phyloP scores from a whole-genome alignment of 164 flowering plant genomes.

The Aristolochia fimbriata region DNA sequence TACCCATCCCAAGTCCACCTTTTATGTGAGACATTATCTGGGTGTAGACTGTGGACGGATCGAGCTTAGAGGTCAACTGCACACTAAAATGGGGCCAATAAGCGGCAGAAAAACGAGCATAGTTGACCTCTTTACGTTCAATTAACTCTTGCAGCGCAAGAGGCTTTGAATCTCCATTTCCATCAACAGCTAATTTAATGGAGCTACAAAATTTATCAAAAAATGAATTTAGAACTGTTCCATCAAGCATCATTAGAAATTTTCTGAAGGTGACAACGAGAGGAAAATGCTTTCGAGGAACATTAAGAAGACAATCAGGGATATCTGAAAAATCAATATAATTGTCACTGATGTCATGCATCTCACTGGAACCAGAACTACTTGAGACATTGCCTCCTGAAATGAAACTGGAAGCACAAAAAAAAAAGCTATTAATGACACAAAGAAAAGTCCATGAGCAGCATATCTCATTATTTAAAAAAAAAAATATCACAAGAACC shows the following conservation, averaged over 20 bases:
- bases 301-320: slow-evolving; percentile 43
- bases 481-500: neutral
- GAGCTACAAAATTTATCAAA: slow-evolving; percentile 40
- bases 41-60: slow-evolving; percentile 54
- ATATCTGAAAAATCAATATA: slow-evolving; percentile 32
- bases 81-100: slow-evolving; percentile 77
- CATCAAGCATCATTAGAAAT: slow-evolving; percentile 79
- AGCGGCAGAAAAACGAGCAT: slow-evolving; percentile 33
- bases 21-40: slow-evolving; percentile 75
- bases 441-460: neutral
- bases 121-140: slow-evolving; percentile 44
- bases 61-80: slow-evolving; percentile 41
- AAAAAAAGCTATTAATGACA: neutral
- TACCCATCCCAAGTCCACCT: slow-evolving; percentile 36
- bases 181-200: slow-evolving; percentile 12
- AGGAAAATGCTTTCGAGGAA: slow-evolving; percentile 40
- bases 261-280: slow-evolving; percentile 64
- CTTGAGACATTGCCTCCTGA: slow-evolving; percentile 17
- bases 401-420: slow-evolving; percentile 29
- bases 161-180: slow-evolving; percentile 21
- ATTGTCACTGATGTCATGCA: slow-evolving; percentile 31
- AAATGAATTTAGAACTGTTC: slow-evolving; percentile 44
- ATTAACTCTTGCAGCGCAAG: slow-evolving; percentile 35
- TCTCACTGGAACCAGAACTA: slow-evolving; percentile 18
- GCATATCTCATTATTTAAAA: neutral